A percentile compares a stretch with the other conserved stretches of the same genome.
Evolutionary conservation across 345 rosid genomes (phyloP).

Genomic region (Camelina neglecta): DNA sequence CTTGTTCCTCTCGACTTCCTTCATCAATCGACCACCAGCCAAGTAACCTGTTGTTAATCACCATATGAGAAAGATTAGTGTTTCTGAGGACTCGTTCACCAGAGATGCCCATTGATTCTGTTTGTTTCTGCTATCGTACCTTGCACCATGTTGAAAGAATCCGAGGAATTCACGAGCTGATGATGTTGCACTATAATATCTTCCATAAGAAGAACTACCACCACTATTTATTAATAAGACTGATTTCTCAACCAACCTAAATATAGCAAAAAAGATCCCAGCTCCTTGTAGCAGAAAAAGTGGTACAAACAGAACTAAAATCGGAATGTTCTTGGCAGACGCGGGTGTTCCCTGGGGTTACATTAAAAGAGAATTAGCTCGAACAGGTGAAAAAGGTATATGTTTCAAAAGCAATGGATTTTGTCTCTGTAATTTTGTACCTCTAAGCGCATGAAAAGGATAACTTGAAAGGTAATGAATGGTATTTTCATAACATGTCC

Average conservation of each 20-base stretch:
- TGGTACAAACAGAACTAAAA: conserved; percentile 65
- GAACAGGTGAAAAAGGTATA: background rate
- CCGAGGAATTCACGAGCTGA: conserved; percentile 70
- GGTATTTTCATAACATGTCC: conserved; percentile 95
- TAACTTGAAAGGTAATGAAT: conserved; percentile 64
- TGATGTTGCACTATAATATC: conserved; percentile 53
- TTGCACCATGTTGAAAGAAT: conserved; percentile 80
- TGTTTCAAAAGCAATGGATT: conserved; percentile 1
- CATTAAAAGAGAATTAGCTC: conserved; percentile 14
- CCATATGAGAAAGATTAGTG: background rate
- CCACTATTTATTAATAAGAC: conserved; percentile 50
- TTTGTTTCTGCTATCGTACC: conserved; percentile 48
- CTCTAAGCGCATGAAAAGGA: conserved; percentile 93
- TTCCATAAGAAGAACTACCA: conserved; percentile 53
- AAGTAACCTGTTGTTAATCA: conserved; percentile 55
- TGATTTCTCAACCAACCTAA: conserved; percentile 68
- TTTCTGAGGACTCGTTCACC: background rate
- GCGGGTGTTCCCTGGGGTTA: conserved; percentile 75
- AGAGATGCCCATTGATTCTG: conserved; percentile 3
- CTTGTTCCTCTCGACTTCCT: conserved; percentile 88
- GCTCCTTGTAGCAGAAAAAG: conserved; percentile 81
- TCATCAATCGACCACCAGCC: conserved; percentile 99
- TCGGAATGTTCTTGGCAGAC: conserved; percentile 65
- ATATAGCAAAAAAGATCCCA: conserved; percentile 70
- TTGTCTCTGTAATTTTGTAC: conserved; percentile 44